phyloP scores from a whole-genome alignment of 345 rosid species.

The Citrus hindsii region DNA sequence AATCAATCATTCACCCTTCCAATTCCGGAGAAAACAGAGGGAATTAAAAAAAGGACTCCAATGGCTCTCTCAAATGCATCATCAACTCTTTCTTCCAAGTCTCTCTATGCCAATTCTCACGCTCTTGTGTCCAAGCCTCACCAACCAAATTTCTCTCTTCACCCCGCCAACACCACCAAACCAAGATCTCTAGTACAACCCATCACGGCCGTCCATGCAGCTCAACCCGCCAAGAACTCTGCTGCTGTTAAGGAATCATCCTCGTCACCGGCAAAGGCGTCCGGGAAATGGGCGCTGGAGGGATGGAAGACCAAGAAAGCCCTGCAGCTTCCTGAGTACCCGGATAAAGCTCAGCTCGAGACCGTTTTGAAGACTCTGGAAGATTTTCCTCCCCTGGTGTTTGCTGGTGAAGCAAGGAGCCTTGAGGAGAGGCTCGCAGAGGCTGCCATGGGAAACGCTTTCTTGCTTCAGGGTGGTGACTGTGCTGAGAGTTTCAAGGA shows the following conservation, averaged over 20 bases:
- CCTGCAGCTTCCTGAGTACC: constrained; percentile 50
- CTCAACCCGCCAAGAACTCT: constrained; percentile 36
- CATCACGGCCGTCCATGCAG: constrained; percentile 42
- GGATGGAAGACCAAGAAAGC: constrained; percentile 50
- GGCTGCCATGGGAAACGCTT: constrained; percentile 49
- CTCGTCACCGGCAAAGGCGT: not conserved
- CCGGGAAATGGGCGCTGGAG: constrained; percentile 41
- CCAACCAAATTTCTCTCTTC: constrained; percentile 27
- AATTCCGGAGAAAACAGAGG: not conserved
- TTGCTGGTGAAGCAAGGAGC: constrained; percentile 53
- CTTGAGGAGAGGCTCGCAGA: constrained; percentile 46
- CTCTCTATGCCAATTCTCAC: constrained; percentile 38
- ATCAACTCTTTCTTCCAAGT: constrained; percentile 41
- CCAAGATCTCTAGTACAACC: constrained; percentile 17
- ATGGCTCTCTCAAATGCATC: constrained; percentile 64
- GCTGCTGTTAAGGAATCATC: constrained; percentile 23
- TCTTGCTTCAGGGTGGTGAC: constrained; percentile 56
- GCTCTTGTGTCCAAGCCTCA: constrained; percentile 22
- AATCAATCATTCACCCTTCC: not conserved
- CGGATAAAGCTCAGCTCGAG: constrained; percentile 33
- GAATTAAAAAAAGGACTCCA: not conserved
- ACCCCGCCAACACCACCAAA: constrained; percentile 28
- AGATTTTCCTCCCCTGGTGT: constrained; percentile 46
- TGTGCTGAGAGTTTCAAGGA: constrained; percentile 66
- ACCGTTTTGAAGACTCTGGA: constrained; percentile 41